phyloP scores from a whole-genome alignment of 2,329 filamentous ascomycete genomes.

The Hysterium pulicare region DNA sequence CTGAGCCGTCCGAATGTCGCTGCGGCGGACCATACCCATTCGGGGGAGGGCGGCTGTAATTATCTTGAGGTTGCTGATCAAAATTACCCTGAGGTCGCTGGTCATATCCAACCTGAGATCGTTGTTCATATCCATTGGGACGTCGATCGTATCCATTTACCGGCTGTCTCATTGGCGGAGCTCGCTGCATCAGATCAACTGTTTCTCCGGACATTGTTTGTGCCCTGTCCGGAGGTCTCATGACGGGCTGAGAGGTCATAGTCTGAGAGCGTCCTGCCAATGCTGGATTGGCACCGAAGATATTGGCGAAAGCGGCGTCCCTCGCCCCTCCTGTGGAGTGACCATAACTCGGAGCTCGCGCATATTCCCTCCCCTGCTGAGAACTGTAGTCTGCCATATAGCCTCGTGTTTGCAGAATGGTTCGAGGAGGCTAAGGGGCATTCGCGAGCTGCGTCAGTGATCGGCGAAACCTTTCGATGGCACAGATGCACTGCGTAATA shows the following conservation, averaged over 20 bases:
- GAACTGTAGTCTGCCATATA: conserved; percentile 62
- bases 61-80: conserved; percentile 23
- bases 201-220: conserved; percentile 60
- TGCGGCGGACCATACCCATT: conserved; percentile 40
- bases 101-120: conserved; percentile 18
- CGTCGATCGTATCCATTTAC: conserved; percentile 39
- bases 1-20: conserved; percentile 32
- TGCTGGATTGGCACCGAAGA: conserved; percentile 82
- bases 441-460: conserved; percentile 18
- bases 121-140: conserved; percentile 17
- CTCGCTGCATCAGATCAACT: conserved; percentile 57
- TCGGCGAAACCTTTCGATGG: conserved; percentile 14
- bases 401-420: conserved; percentile 17
- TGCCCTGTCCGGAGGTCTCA: conserved; percentile 65
- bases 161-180: conserved; percentile 58
- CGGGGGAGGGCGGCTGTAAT: conserved; percentile 29
- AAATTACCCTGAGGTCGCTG: conserved; percentile 20
- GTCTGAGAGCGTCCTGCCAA: conserved; percentile 81
- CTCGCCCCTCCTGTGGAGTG: conserved; percentile 62
- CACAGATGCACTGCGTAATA: conserved; percentile 14
- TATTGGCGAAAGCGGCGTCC: conserved; percentile 93
- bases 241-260: conserved; percentile 76
- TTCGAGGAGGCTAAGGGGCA: conserved; percentile 14
- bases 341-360: conserved; percentile 50
- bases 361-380: conserved; percentile 60